These are phyloP conservation scores for Kandelia obovata DNA, from an alignment of 345 rosid species.

Conservation along the genomic window DNA sequence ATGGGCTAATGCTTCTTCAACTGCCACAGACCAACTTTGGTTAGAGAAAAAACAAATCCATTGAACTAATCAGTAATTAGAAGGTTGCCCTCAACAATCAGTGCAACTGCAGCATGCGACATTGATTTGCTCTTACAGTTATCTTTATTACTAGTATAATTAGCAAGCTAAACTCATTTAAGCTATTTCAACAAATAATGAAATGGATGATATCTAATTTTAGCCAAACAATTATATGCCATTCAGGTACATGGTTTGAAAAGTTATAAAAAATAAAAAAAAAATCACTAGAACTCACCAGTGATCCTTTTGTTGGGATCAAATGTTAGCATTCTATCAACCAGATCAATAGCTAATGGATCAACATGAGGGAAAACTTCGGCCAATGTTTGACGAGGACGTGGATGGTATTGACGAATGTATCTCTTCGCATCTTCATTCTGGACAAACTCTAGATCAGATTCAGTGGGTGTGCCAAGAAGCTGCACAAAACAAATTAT, in stretches of 20 bases:
- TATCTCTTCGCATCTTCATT: slow-evolving; percentile 88
- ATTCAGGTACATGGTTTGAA: too few species aligned
- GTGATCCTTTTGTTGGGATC: slow-evolving; percentile 91
- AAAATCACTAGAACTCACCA: slow-evolving; percentile 41
- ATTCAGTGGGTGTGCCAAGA: slow-evolving; percentile 84
- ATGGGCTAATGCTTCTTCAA: slow-evolving; percentile 89
- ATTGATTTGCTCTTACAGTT: too few species aligned
- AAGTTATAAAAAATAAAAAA: too few species aligned
- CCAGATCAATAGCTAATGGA: slow-evolving; percentile 76
- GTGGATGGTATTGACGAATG: slow-evolving; percentile 60
- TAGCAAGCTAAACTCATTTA: too few species aligned
- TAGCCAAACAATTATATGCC: too few species aligned
- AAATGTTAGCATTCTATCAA: slow-evolving; percentile 85
- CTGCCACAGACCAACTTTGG: slow-evolving; percentile 37
- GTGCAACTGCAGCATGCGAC: too few species aligned
- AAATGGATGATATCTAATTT: too few species aligned
- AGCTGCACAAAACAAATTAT: slow-evolving; percentile 44
- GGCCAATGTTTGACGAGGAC: slow-evolving; percentile 69
- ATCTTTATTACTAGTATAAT: too few species aligned
- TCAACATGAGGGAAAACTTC: slow-evolving; percentile 68
- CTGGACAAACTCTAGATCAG: slow-evolving; percentile 83
- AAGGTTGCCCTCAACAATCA: too few species aligned
- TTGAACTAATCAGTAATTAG: too few species aligned
- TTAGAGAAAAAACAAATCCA: background rate
- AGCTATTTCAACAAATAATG: too few species aligned